Evolutionary conservation across 2,329 filamentous ascomycete species (phyloP), one percentile per base, ranked within the genome.

Genomic region (Beauveria medogensis): DNA sequence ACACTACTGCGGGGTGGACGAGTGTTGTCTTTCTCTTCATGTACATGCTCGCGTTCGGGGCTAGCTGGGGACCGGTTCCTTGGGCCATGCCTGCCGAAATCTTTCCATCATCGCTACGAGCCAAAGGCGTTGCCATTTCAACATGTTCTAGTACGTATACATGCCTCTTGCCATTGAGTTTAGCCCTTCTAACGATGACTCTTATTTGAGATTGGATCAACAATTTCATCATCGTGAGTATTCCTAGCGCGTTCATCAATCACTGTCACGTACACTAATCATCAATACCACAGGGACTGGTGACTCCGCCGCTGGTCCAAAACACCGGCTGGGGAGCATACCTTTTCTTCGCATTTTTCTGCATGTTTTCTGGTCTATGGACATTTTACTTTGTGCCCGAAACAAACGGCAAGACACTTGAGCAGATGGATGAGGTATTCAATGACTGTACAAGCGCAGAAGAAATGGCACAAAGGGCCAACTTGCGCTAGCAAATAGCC

Each of bases 91-190:
- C 79, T 0, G 68, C 77, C 6, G 86, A 89, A 66, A 82, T 88
- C 10, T 89, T 87, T 68, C 82, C 85, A 0, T 79, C 78, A 0
- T 82, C 80, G 2, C 74, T 86, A 1, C 76, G 86, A 10, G 83
- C 85, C 1, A 88, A 89, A 68, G 86, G 86, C 28, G 82, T 86
- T 3, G 82, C 84, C 0, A 73, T 86, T 12, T 80, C 80, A 0
- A 85, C 82, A 0, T 82, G 78, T 63, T 80, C 79, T 1, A 86
- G 67, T 70, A 69, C 46, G 65, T 63, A 1, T 9, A 1, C 4
- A 81, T 68, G 86, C 87, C 69, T 87, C 87, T 64, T 80, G 85
- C 9, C 18, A 8, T 43, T 10, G 9, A 9, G 3, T 43, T 18
- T 7, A 43, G 8, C 41, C n/a, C 9, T n/a, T 43, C 41, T 43